Conservation (phyloP, 83 land plant genomes). For the Thuja plicata region DNA sequence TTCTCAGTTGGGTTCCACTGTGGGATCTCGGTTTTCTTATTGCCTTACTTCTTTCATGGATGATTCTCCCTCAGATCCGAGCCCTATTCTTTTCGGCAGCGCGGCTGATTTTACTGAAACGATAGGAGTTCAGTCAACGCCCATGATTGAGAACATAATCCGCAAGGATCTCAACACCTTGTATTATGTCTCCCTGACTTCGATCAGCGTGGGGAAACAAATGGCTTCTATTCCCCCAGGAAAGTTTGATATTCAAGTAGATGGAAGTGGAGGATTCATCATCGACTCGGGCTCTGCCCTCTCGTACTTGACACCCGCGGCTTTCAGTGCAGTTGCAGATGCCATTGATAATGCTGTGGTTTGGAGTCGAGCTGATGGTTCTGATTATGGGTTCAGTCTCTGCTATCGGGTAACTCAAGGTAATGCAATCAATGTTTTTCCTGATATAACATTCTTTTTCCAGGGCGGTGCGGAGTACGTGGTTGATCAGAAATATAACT, state of each 20-base stretch:
- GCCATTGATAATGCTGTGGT: not conserved
- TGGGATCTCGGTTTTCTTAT: not conserved
- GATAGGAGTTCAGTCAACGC: not conserved
- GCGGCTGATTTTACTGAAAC: not conserved
- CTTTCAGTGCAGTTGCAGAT: not conserved
- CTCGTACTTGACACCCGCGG: not conserved
- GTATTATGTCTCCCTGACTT: not conserved
- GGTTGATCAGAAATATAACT: not conserved
- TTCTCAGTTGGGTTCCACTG: not conserved
- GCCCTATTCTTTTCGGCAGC: not conserved
- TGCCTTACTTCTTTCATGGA: not conserved
- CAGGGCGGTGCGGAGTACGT: not conserved
- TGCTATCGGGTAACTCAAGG: not conserved
- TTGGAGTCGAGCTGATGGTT: not conserved
- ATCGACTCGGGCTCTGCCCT: conserved; percentile 10
- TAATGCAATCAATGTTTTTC: not conserved
- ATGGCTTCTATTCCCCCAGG: not conserved
- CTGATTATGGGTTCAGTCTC: not conserved
- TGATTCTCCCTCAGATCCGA: not conserved
- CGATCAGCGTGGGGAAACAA: not conserved
- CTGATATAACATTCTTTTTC: not conserved
- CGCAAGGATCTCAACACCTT: not conserved
- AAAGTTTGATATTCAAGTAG: not conserved
- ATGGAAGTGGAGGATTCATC: conserved; percentile 7
- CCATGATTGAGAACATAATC: not conserved